Percentiles rank a stretch among this genome's conserved stretches.
Conservation (phyloP, 306 rosid genomes). For the Clitoria ternatea region DNA sequence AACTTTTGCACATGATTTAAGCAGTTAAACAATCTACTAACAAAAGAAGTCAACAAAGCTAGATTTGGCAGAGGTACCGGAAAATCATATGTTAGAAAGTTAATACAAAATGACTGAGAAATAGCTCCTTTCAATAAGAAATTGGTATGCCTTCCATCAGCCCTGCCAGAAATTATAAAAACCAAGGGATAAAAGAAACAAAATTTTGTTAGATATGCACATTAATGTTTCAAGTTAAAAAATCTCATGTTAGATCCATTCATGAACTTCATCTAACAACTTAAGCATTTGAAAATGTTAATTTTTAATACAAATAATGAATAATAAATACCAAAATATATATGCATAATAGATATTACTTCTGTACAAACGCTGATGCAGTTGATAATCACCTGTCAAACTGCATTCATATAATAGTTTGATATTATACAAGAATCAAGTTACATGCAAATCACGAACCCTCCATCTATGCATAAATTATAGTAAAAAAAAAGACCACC, state of each 20-base stretch:
- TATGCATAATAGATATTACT: no score
- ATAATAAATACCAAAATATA: no score
- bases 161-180: constrained; percentile 47
- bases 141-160: constrained; percentile 59
- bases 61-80: constrained; percentile 58
- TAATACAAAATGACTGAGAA: constrained; percentile 68
- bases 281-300: no score
- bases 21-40: constrained; percentile 1
- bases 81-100: constrained; percentile 92
- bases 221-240: no score
- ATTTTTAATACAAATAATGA: no score
- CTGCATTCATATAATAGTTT: constrained; percentile 52
- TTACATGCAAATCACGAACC: constrained; percentile 10
- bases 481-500: constrained; percentile 10
- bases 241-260: no score
- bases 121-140: constrained; percentile 69
- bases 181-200: constrained; percentile 10
- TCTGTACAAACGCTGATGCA: constrained; percentile 66
- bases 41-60: background rate
- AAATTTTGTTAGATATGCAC: constrained; percentile 7
- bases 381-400: constrained; percentile 70
- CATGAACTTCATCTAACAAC: no score
- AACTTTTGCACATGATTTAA: background rate
- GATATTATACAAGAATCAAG: constrained; percentile 20
- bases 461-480: constrained; percentile 6